Conservation (phyloP, 2,329 filamentous ascomycete genomes). For the Mycogone perniciosa region DNA sequence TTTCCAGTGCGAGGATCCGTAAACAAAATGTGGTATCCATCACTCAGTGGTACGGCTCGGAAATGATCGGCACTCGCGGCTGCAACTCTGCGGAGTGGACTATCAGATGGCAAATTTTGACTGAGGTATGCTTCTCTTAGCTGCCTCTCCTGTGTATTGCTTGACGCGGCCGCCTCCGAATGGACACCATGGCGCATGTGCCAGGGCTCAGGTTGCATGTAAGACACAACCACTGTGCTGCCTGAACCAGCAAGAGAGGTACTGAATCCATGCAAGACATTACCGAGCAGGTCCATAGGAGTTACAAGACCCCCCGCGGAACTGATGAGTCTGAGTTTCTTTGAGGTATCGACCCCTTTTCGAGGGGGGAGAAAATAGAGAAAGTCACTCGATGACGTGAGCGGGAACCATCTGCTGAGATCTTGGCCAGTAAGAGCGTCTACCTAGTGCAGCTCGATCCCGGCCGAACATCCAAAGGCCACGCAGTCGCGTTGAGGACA, state of each 20-base stretch:
- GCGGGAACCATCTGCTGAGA: conserved; percentile 49
- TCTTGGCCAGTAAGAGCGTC: conserved; percentile 41
- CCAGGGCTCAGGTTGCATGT: conserved; percentile 13
- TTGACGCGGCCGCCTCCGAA: neutral
- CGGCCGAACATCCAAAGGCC: conserved; percentile 57
- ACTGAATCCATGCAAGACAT: conserved; percentile 19
- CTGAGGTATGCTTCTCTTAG: conserved; percentile 12
- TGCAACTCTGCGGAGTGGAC: conserved; percentile 24
- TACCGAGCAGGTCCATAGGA: conserved; percentile 16
- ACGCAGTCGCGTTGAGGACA: conserved; percentile 59
- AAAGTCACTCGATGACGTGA: conserved; percentile 47
- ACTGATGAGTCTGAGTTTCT: conserved; percentile 56
- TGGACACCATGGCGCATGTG: conserved; percentile 4
- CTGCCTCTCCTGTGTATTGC: neutral
- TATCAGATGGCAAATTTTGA: conserved; percentile 14
- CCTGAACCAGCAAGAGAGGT: conserved; percentile 17
- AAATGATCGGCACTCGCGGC: conserved; percentile 52
- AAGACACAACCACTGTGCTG: conserved; percentile 17
- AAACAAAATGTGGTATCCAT: conserved; percentile 59
- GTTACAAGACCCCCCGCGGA: conserved; percentile 41
- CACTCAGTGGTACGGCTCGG: conserved; percentile 56
- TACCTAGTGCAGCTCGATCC: conserved; percentile 58
- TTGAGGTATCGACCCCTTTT: conserved; percentile 41
- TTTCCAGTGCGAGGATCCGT: conserved; percentile 51
- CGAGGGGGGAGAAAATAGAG: conserved; percentile 55